Percentiles rank a stretch among this genome's conserved stretches.
Conservation (phyloP, 805 yeast genomes). For the Metschnikowia reukaufii region DNA sequence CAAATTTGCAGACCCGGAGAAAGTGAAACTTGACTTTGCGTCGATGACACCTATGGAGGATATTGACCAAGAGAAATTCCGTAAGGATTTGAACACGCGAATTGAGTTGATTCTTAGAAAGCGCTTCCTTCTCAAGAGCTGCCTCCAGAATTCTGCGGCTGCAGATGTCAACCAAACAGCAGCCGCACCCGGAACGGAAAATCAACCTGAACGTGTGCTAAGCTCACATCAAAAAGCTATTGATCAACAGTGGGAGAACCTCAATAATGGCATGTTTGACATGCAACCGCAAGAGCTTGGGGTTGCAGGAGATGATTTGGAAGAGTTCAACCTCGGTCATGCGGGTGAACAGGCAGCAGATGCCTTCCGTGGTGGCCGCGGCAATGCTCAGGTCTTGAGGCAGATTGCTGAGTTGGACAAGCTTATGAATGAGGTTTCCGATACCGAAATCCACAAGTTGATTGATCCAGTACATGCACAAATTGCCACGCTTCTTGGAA, state of each 20-base stretch:
- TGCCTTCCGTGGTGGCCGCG: slow-evolving; percentile 7
- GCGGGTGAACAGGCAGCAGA: slow-evolving; percentile 11
- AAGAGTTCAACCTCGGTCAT: slow-evolving; percentile 40
- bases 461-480: slow-evolving; percentile 13
- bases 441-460: slow-evolving; percentile 15
- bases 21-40: slow-evolving; percentile 46
- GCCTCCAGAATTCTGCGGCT: slow-evolving; percentile 22
- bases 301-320: slow-evolving; percentile 38
- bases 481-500: slow-evolving; percentile 7
- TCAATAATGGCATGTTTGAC: slow-evolving; percentile 35
- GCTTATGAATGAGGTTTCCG: slow-evolving; percentile 6
- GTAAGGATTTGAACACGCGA: slow-evolving; percentile 40
- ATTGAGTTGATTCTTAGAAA: slow-evolving; percentile 38
- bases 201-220: slow-evolving; percentile 22
- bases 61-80: slow-evolving; percentile 34
- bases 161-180: too few relatives aligned
- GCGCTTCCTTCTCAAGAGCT: slow-evolving; percentile 38
- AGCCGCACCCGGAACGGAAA: slow-evolving; percentile 17
- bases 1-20: slow-evolving; percentile 48
- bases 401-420: slow-evolving; percentile 17
- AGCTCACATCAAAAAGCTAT: slow-evolving; percentile 23
- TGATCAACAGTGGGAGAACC: slow-evolving; percentile 45
- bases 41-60: slow-evolving; percentile 17
- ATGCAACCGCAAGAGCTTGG: slow-evolving; percentile 37
- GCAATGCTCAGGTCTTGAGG: slow-evolving; percentile 10